Base-by-base conservation (phyloP, 1,139 yeast genomes). In the Protomyces gravidus region DNA sequence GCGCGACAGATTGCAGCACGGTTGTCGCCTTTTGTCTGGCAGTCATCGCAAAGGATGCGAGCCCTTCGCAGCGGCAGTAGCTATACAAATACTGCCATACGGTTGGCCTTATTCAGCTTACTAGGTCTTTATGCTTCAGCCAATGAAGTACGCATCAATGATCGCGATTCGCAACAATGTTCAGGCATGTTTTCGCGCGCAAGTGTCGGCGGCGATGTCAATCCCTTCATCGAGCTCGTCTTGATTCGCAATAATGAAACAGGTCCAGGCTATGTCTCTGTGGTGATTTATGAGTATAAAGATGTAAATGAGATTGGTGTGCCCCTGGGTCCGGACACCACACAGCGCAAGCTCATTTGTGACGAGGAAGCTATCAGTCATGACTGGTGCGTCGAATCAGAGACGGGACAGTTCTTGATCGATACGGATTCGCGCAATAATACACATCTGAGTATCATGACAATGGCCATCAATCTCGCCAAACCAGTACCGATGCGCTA, bases 221-320 rank as follows among this genome's bases (percentile, higher is more conserved):
- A 57, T 45, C 60, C 60, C 6, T 57, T 57, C 51, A 57, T 57
- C 46, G 60, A 57, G 32, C 56, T 57, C 11, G 52, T 45, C 21
- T 32, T 50, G 21, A 27, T 25, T 15, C 28, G 50, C 3, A 62
- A 56, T n/a, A 21, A 27, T 3, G 51, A 53, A 26, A 39, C 33
- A n/a, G 46, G 25, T 26, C 39, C 45, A 5, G 58, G 36, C 17
- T 26, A 32, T 23, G 63, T 65, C 3, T 52, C 63, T 5, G 50
- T 87, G 52, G 82, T 88, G 36, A 78, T 92, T 19, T 92, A 88
- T 71, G 97, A 90, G 71, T 90, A 86, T 73, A 79, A 82, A 67
- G 97, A 92, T 70, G 77, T 85, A 53, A 81, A 76, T 40, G 76
- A 78, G 60, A 72, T 94, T 61, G 99, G 98, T 1, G 76, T 73